Evolutionary conservation across 2,329 filamentous ascomycete species (phyloP).

Genomic region (Neobulgaria alba): DNA sequence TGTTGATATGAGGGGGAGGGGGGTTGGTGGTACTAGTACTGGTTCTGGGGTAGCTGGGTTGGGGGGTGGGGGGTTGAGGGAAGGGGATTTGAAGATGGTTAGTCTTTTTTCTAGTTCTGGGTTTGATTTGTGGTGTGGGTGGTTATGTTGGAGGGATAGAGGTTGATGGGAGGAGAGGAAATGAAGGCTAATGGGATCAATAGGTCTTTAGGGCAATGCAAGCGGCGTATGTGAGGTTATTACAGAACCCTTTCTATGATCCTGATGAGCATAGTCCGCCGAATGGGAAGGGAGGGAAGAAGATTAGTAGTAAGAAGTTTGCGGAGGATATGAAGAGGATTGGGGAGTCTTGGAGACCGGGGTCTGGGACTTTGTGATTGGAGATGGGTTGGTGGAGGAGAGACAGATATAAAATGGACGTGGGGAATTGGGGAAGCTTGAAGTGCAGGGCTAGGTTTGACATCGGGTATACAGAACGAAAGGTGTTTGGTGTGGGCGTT

Average conservation of each 20-base stretch:
- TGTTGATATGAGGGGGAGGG: slow-evolving; percentile 80
- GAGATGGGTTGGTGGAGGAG: not conserved
- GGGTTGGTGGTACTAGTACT: too few species aligned
- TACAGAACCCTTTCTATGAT: slow-evolving; percentile 92
- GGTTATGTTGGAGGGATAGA: too few species aligned
- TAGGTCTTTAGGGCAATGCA: slow-evolving; percentile 86
- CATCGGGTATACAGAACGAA: too few species aligned
- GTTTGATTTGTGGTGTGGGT: too few species aligned
- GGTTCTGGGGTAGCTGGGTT: slow-evolving; percentile 20
- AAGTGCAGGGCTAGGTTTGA: not conserved
- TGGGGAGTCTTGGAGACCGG: slow-evolving; percentile 76
- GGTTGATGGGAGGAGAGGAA: slow-evolving; percentile 4
- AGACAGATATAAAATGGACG: not conserved
- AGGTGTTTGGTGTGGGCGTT: not conserved
- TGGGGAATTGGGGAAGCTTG: not conserved
- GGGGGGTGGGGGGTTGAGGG: slow-evolving; percentile 23
- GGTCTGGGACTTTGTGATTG: slow-evolving; percentile 42
- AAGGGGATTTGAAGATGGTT: not conserved
- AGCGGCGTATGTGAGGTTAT: slow-evolving; percentile 76
- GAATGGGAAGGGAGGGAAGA: slow-evolving; percentile 45
- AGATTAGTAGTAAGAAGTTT: slow-evolving; percentile 77
- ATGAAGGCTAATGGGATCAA: slow-evolving; percentile 7
- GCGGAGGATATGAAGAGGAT: slow-evolving; percentile 75
- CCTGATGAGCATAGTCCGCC: slow-evolving; percentile 72
- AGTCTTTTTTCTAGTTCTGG: too few species aligned